Conservation (phyloP, 1,139 yeast species). For the Geotrichum reessii region DNA sequence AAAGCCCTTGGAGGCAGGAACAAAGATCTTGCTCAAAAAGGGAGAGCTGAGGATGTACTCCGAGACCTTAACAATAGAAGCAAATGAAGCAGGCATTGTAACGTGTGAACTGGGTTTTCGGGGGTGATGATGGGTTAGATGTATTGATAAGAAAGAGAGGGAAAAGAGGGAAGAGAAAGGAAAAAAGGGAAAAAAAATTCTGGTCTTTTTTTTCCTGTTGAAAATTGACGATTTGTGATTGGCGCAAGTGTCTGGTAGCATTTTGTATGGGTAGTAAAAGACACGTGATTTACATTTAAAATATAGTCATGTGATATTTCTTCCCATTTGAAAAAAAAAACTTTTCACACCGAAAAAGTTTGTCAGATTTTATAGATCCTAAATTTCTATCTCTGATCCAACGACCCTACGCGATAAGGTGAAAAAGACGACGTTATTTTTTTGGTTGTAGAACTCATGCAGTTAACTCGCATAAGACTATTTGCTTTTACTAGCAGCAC, state of each 20-base stretch:
- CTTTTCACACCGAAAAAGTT: not conserved
- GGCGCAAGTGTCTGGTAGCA: not conserved
- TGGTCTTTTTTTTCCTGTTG: not conserved
- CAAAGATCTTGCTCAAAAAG: conserved; percentile 61
- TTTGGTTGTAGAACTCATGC: not conserved
- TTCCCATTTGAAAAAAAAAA: not conserved
- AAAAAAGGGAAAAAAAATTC: conserved; percentile 6
- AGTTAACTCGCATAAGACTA: not conserved
- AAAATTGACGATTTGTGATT: conserved; percentile 2
- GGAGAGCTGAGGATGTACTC: conserved; percentile 82
- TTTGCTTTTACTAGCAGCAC: not conserved
- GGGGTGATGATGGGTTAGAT: not conserved
- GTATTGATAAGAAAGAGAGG: not conserved
- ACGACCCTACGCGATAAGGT: too few relatives aligned
- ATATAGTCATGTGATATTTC: not conserved
- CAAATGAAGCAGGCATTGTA: conserved; percentile 58
- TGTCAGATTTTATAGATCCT: too few relatives aligned
- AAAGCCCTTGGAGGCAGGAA: conserved; percentile 75
- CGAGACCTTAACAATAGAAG: conserved; percentile 76
- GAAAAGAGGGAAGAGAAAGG: not conserved
- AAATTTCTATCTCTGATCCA: too few relatives aligned
- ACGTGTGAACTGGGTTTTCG: not conserved
- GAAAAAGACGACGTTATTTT: too few relatives aligned
- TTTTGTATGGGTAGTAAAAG: not conserved
- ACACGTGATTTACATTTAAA: not conserved